Percentiles rank a stretch among this genome's conserved stretches.
Conservation (phyloP, 176 grass and related monocot species). For the Cenchrus americanus region DNA sequence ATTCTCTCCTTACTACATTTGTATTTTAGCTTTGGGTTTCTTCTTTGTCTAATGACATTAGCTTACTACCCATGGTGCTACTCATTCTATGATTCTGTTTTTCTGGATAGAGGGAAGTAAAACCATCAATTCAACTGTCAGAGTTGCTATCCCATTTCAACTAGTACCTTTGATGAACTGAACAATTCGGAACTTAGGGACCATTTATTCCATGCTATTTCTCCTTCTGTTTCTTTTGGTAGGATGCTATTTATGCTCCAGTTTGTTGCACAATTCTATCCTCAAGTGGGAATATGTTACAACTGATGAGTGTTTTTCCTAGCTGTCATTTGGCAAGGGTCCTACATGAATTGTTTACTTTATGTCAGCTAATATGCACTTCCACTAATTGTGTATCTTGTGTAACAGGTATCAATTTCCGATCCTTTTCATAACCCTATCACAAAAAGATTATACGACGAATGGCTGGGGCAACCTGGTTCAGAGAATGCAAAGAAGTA, state of each 20-base stretch:
- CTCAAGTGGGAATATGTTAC: not conserved
- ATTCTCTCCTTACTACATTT: not conserved
- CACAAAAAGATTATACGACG: slow-evolving; percentile 67
- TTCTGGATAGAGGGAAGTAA: not conserved
- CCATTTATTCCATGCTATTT: slow-evolving; percentile 6
- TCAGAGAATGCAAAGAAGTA: slow-evolving; percentile 85
- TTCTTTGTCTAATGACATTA: not conserved
- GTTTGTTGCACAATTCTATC: not conserved
- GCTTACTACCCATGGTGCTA: not conserved
- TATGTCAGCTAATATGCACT: slow-evolving; percentile 7
- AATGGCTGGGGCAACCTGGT: slow-evolving; percentile 88
- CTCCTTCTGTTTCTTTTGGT: not conserved
- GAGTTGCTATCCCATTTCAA: not conserved
- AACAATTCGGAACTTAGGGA: slow-evolving; percentile 1
- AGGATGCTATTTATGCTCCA: not conserved
- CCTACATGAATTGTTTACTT: slow-evolving; percentile 25
- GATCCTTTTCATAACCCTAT: slow-evolving; percentile 77
- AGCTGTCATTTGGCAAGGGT: not conserved
- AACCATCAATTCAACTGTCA: not conserved
- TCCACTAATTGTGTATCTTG: slow-evolving; percentile 12
- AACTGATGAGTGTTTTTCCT: not conserved
- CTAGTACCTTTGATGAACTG: slow-evolving; percentile 1
- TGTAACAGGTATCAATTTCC: slow-evolving; percentile 62
- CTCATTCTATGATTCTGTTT: not conserved
- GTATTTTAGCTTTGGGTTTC: not conserved